Conservation (phyloP, 176 grass and related monocot genomes). For the Metroxylon sagu region DNA sequence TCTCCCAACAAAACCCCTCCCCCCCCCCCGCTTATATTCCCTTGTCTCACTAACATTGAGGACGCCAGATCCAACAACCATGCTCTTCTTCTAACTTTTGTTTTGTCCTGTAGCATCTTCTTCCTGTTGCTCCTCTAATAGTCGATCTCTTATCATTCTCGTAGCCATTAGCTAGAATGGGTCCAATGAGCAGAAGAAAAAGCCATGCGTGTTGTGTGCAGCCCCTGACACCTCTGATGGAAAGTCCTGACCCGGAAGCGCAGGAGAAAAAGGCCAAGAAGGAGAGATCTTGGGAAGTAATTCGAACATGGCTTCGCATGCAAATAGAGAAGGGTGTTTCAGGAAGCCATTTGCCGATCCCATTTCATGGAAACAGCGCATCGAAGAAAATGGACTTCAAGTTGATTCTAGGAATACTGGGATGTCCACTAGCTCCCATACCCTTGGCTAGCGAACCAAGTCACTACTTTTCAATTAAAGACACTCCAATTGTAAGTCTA, state of each 20-base stretch:
- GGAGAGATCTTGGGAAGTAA: conserved; percentile 25
- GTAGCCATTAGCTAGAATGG: neutral
- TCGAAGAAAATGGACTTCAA: conserved; percentile 15
- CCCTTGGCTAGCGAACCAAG: conserved; percentile 7
- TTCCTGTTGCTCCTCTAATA: no score
- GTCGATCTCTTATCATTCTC: no score
- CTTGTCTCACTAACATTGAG: neutral
- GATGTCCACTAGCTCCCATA: conserved; percentile 28
- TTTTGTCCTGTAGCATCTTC: neutral
- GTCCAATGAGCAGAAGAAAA: conserved; percentile 19
- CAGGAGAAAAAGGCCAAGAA: conserved; percentile 19
- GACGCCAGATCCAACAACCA: conserved; percentile 11
- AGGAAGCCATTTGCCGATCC: neutral
- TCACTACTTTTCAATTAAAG: conserved; percentile 17
- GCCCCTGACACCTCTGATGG: conserved; percentile 23
- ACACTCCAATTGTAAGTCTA: conserved; percentile 26
- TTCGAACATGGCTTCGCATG: conserved; percentile 28
- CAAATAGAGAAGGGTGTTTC: conserved; percentile 17
- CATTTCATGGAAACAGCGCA: neutral
- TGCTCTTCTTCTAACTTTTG: conserved; percentile 11
- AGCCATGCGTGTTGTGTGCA: conserved; percentile 11
- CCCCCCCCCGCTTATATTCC: neutral
- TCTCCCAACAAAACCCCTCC: no score
- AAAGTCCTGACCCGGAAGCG: conserved; percentile 33
- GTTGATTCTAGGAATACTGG: conserved; percentile 28